phyloP scores from a whole-genome alignment of 192 early-diverging fungal species.

The Tieghemiomyces parasiticus region DNA sequence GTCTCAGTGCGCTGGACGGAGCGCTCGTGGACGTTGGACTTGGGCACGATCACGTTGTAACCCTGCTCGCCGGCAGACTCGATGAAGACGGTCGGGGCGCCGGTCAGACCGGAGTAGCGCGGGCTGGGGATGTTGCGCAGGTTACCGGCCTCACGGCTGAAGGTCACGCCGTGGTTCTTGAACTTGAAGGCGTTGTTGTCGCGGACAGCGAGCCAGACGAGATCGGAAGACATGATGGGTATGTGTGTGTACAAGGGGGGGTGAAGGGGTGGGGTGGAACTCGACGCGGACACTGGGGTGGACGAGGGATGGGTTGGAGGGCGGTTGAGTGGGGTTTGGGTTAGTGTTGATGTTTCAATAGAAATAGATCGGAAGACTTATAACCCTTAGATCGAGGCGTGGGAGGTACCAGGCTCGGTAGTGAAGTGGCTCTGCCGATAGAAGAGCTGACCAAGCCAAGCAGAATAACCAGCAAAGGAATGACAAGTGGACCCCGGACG shows the following conservation, averaged over 20 bases:
- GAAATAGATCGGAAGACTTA: neutral
- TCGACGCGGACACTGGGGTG: neutral
- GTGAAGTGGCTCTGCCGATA: too few species aligned
- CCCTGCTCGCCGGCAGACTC: too few species aligned
- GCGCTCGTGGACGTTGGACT: too few species aligned
- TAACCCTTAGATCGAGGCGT: neutral
- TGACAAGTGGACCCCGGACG: too few species aligned
- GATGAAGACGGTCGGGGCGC: too few species aligned
- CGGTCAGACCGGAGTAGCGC: too few species aligned
- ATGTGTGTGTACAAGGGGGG: neutral
- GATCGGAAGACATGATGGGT: slow-evolving; percentile 1
- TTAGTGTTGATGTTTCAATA: neutral
- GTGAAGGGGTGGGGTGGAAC: neutral
- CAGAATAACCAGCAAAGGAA: too few species aligned
- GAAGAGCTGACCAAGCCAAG: too few species aligned
- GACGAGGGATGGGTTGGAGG: too few species aligned
- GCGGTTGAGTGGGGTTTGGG: neutral
- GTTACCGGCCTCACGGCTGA: neutral
- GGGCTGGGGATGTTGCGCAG: neutral
- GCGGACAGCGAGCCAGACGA: neutral
- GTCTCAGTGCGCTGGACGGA: too few species aligned
- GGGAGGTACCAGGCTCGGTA: neutral
- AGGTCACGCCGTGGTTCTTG: neutral
- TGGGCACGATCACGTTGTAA: too few species aligned
- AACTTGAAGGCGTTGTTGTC: neutral